Conservation (phyloP, 768 basidiomycete species). For the Suillus brevipes region DNA sequence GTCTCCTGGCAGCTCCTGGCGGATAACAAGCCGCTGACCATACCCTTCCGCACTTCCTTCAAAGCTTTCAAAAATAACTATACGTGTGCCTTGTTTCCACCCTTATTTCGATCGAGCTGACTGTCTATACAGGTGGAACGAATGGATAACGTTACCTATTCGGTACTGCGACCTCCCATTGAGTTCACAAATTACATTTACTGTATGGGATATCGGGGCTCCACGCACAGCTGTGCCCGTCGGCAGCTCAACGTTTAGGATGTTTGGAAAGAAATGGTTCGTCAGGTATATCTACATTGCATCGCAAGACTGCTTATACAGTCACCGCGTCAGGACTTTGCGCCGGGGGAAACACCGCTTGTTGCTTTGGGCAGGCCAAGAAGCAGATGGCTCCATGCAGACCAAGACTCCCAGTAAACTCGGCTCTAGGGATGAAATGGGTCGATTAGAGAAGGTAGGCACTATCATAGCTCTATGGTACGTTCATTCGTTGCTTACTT, state of each 20-base stretch:
- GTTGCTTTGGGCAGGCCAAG: constrained; percentile 76
- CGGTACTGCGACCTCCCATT: constrained; percentile 92
- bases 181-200: constrained; percentile 86
- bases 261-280: constrained; percentile 94
- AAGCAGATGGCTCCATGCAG: constrained; percentile 84
- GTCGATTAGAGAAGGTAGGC: constrained; percentile 83
- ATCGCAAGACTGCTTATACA: background rate
- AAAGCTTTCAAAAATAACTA: constrained; percentile 87
- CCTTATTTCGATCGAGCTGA: background rate
- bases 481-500: constrained; percentile 28
- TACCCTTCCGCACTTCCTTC: constrained; percentile 89
- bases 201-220: constrained; percentile 93
- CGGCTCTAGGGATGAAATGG: constrained; percentile 87
- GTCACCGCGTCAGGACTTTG: constrained; percentile 59
- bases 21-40: constrained; percentile 90
- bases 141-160: constrained; percentile 90
- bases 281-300: constrained; percentile 17
- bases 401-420: constrained; percentile 87
- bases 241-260: constrained; percentile 85
- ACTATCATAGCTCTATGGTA: background rate
- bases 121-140: constrained; percentile 75
- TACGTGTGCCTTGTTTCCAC: constrained; percentile 46
- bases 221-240: constrained; percentile 79
- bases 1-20: constrained; percentile 90
- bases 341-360: constrained; percentile 90